phyloP scores from a whole-genome alignment of 1,284 basidiomycete species.

The Trichosporon asahii region DNA sequence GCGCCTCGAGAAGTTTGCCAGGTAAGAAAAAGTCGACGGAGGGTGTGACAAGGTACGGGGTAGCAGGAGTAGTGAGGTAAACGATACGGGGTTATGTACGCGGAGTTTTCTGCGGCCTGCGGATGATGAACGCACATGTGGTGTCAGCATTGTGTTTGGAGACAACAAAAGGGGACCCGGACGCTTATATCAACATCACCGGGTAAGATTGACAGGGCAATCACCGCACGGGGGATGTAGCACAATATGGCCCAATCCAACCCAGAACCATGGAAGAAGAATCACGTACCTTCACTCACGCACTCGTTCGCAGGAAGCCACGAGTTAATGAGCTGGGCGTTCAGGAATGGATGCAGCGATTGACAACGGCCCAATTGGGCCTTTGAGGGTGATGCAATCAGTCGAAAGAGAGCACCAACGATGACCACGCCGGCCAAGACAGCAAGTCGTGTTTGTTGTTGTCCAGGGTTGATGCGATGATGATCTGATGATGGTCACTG shows the following conservation, averaged over 20 bases:
- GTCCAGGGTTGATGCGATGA: neutral
- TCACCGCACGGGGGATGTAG: neutral
- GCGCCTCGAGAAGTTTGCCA: neutral
- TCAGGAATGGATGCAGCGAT: neutral
- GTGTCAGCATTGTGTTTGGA: slow-evolving; percentile 8
- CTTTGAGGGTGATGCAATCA: neutral
- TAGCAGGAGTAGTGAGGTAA: neutral
- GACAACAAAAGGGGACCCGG: neutral
- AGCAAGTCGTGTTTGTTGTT: neutral
- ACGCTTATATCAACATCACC: neutral
- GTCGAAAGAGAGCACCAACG: neutral
- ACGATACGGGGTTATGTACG: neutral
- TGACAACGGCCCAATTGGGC: neutral
- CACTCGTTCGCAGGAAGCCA: neutral
- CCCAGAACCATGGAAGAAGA: neutral
- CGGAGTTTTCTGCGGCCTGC: neutral
- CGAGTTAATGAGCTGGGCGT: neutral
- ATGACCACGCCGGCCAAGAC: neutral
- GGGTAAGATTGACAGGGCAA: neutral
- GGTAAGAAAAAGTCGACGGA: neutral
- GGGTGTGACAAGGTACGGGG: neutral
- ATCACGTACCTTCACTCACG: neutral
- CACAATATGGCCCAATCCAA: neutral
- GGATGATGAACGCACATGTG: neutral
- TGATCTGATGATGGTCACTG: neutral